Base-by-base conservation (phyloP, 2,329 filamentous ascomycete genomes). In the Neospermospora avenae region DNA sequence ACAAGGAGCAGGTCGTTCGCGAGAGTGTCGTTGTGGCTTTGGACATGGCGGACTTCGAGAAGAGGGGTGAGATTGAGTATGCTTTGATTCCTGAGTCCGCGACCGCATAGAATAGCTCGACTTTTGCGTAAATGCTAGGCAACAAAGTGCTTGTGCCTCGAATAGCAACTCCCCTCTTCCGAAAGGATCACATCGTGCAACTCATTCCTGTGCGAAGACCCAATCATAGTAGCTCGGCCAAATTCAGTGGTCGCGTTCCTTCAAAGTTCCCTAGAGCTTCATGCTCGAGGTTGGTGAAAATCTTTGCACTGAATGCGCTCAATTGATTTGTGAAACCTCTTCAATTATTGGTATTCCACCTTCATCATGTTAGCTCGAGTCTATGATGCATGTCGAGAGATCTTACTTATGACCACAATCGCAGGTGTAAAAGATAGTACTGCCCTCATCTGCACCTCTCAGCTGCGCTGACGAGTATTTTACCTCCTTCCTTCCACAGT, bases 31-130 rank as follows among this genome's bases (percentile, higher is more conserved):
- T 97, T 69, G 95, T 99, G 58, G 95, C 95, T 46, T 81, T 99
- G 67, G 95, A 99, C 75, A 99, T 99, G 91, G 95, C 93, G 11
- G 93, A 97, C 72, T 97, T 91, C 71, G 95, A 99, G 80, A 91
- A 90, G 79, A 90, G 86, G 68, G 90, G 90, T 44, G 86, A 96
- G 76, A 79, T 86, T 34, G 93, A 99, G 74, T 99, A 99, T 79
- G 95, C 95, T 49, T 82, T 96, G 71, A 88, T 98, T 67, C 93
- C 93, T 3, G 84, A 89, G 69, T 75, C 76, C 53, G 73, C 58
- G 34, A 51, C 61, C 54, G 65, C 60, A 6, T 31, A 10, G 11
- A 31, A 31, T 68, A 67, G 59, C 54, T 35, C 16, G 52, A 45
- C 41, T 53, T 49, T 34, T 63, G 55, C 42, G 57, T 62, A 65